Base-by-base conservation (phyloP, 2,329 filamentous ascomycete species). In the Colletotrichum chlorophyti region DNA sequence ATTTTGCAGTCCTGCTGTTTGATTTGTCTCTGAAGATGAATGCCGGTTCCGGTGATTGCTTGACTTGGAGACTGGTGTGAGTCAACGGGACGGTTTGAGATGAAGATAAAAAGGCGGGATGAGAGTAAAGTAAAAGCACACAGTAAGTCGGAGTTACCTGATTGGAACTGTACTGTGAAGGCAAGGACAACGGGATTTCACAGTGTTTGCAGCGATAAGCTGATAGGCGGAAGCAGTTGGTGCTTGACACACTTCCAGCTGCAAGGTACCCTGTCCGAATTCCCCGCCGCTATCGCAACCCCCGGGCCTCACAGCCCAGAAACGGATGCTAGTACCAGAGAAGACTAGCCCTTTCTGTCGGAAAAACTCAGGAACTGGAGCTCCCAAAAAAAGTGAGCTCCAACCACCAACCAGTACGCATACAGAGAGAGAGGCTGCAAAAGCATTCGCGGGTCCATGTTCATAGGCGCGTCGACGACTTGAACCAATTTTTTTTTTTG, bases 401-500 rank as follows among this genome's bases (percentile, higher is more conserved):
- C 32, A 59, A 46, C 52, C 51, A 55, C 32, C 55, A 43, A 45
- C 51, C 51, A 34, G 42, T 43, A n/a, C n/a, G n/a, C n/a, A n/a
- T n/a, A n/a, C n/a, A n/a, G n/a, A n/a, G n/a, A 34, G 55, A 59
- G 43, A 55, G 55, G 55, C 55, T 55, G 51, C 55, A 59, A 59
- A 59, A 59, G 55, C 55, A 50, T 55, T 55, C 50, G 55, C 55
- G 55, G 51, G 55, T 59, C 51, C 51, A 43, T 49, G 37, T 42
- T 24, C 31, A 45, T 31, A 55, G 17, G 55, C 61, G 61, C 61
- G 59, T 62, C 45, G 34, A 40, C 32, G n/a, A n/a, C n/a, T n/a
- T n/a, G n/a, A n/a, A n/a, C n/a, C n/a, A n/a, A n/a, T 49, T 53
- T 45, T 45, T 54, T 47, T 37, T 21, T 38, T 65, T 65, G 70